These are phyloP conservation scores for Penicillium herquei DNA, from an alignment of 495 filamentous ascomycete species.

Conservation along the genomic window DNA sequence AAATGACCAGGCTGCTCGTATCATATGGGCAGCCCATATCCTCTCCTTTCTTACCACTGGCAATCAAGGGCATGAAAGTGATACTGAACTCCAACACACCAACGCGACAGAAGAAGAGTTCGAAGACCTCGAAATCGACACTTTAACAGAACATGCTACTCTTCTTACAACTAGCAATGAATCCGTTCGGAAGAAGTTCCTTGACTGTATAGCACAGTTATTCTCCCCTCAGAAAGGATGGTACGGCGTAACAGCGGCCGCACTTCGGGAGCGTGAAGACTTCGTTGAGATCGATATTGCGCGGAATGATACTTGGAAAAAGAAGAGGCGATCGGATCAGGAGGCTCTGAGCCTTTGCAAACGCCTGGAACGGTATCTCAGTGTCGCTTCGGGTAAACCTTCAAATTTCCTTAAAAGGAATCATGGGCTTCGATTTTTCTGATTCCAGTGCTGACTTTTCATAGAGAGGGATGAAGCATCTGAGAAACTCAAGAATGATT, in stretches of 20 bases:
- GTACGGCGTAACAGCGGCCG: constrained; percentile 11
- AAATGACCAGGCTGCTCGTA: background rate
- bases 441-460: no score
- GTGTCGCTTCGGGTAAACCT: background rate
- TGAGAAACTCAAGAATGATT: no score
- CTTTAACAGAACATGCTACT: background rate
- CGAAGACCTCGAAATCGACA: background rate
- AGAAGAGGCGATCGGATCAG: background rate
- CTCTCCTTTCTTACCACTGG: background rate
- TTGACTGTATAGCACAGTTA: constrained; percentile 16
- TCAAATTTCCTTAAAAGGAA: no score
- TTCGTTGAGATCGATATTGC: constrained; percentile 7
- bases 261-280: constrained; percentile 6
- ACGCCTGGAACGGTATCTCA: background rate
- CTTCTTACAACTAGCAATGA: constrained; percentile 3
- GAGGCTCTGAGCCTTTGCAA: background rate
- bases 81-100: background rate
- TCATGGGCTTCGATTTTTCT: no score
- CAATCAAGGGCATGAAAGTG: background rate
- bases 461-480: no score
- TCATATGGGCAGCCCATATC: constrained; percentile 8
- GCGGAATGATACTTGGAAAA: constrained; percentile 2
- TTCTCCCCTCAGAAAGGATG: constrained; percentile 14
- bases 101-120: background rate
- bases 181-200: constrained; percentile 9